A percentile compares a stretch with the other conserved stretches of the same genome.
Conservation (phyloP, 148 eudicot species). For the Fagopyrum homotropicum region DNA sequence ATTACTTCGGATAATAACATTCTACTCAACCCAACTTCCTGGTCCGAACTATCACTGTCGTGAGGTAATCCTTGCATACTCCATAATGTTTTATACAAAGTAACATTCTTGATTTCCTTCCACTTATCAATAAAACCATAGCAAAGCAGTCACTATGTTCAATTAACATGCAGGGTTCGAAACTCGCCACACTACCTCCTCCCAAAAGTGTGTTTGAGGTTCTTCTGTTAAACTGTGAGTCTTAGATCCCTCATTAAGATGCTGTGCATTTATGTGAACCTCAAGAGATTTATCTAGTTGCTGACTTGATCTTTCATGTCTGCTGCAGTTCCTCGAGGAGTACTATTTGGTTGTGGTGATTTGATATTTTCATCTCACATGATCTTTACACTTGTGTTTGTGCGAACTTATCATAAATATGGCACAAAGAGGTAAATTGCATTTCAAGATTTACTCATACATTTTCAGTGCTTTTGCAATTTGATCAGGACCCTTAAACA, state of each 20-base stretch:
- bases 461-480: not conserved
- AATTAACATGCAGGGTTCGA: conserved; percentile 53
- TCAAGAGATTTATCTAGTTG: not conserved
- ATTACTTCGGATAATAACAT: conserved; percentile 69
- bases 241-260: not conserved
- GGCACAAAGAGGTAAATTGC: conserved; percentile 72
- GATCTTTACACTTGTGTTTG: conserved; percentile 85
- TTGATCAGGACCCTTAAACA: not conserved
- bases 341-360: conserved; percentile 95
- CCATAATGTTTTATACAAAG: not conserved
- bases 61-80: conserved; percentile 48
- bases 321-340: conserved; percentile 82
- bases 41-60: conserved; percentile 98
- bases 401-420: conserved; percentile 89
- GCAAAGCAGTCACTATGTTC: not conserved
- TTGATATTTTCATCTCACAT: conserved; percentile 96
- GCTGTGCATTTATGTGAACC: not conserved
- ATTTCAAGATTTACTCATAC: not conserved
- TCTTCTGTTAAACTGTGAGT: conserved; percentile 59
- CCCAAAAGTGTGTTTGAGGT: conserved; percentile 50
- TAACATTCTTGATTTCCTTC: not conserved
- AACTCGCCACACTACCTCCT: conserved; percentile 70
- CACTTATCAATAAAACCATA: not conserved
- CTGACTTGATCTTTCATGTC: conserved; percentile 15
- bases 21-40: conserved; percentile 90